Evolutionary conservation across 441 rosid genomes (phyloP).

Genomic region (Eutrema salsugineum): DNA sequence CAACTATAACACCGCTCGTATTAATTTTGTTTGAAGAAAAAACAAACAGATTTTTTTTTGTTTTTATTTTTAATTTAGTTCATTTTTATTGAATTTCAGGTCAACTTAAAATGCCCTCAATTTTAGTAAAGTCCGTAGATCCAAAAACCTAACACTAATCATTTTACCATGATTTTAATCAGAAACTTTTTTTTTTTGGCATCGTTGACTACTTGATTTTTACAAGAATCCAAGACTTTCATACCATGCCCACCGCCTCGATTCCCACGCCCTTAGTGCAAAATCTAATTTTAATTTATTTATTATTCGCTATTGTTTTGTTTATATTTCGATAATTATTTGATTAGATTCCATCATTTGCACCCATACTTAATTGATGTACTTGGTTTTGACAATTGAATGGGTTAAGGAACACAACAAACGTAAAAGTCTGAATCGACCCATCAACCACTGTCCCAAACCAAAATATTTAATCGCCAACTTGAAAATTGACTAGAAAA

Average conservation of each 20-base stretch:
- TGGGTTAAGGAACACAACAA: not conserved
- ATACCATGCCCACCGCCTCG: not conserved
- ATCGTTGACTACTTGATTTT: not conserved
- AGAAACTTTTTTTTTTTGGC: no score
- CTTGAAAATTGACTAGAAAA: not conserved
- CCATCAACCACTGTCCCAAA: constrained; percentile 15
- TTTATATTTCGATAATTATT: not conserved
- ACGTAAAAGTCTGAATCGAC: not conserved
- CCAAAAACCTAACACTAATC: no score
- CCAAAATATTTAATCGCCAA: constrained; percentile 5
- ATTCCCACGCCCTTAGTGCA: no score
- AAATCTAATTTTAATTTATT: no score
- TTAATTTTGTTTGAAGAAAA: no score
- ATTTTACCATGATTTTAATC: not conserved
- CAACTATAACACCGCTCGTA: not conserved
- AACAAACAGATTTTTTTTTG: no score
- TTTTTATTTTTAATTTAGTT: not conserved
- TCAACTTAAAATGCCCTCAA: no score
- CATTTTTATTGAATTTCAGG: no score
- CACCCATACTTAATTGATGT: constrained; percentile 3
- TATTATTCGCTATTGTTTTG: no score
- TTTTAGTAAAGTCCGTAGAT: no score
- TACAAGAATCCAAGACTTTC: not conserved
- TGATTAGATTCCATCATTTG: not conserved
- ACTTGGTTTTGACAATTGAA: not conserved